Evolutionary conservation across 202 grass and related monocot genomes (phyloP).

Genomic region (Brachypodium distachyon): DNA sequence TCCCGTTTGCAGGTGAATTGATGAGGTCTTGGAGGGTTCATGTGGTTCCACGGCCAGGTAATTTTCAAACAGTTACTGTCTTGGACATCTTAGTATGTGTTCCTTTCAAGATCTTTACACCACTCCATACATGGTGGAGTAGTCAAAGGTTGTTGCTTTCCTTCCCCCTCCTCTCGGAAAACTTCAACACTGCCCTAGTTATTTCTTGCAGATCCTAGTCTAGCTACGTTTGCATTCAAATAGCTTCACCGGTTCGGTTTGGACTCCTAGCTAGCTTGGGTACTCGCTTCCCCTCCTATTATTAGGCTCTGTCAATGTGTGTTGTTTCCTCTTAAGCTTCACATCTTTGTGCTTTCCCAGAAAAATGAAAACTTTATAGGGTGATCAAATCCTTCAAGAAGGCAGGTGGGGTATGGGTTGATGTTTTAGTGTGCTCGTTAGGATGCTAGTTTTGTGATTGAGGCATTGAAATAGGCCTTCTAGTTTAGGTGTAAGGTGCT

Average conservation of each 20-base stretch:
- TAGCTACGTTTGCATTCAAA: conserved; percentile 42
- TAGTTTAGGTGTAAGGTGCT: conserved; percentile 19
- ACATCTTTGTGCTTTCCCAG: conserved; percentile 6
- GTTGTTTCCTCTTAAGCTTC: conserved; percentile 18
- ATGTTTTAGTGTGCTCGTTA: background rate
- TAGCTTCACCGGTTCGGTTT: conserved; percentile 15
- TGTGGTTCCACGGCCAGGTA: conserved; percentile 28
- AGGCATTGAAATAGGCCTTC: background rate
- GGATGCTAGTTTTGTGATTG: conserved; percentile 7
- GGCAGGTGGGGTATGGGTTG: too few relatives aligned
- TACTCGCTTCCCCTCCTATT: conserved; percentile 6
- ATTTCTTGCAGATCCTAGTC: conserved; percentile 43
- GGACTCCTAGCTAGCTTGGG: conserved; percentile 6
- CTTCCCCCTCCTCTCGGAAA: conserved; percentile 28
- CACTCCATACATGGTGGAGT: conserved; percentile 26
- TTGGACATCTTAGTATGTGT: conserved; percentile 21
- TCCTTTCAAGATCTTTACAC: conserved; percentile 61
- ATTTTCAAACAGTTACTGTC: conserved; percentile 29
- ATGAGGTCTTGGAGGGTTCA: background rate
- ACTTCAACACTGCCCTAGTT: conserved; percentile 40
- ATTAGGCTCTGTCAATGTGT: conserved; percentile 11
- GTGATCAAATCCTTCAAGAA: conserved; percentile 4
- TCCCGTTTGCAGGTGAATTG: conserved; percentile 27
- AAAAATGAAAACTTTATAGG: background rate
- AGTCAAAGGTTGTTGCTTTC: conserved; percentile 68